These are phyloP conservation scores for Sicyos baderoa DNA, from an alignment of 306 rosid genomes.

Conservation along the genomic window DNA sequence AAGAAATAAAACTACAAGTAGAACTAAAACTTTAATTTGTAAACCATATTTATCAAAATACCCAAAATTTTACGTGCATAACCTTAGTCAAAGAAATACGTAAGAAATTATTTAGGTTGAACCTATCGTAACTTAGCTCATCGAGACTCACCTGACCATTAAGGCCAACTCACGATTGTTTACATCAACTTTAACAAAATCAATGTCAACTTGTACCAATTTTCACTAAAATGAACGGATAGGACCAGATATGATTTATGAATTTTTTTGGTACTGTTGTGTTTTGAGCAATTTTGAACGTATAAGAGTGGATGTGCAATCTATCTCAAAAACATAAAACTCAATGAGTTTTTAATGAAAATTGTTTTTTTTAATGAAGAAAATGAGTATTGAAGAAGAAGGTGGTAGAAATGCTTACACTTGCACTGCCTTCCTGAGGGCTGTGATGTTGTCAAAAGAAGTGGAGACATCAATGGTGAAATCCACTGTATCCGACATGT, in stretches of 20 bases:
- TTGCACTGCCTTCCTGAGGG: slow-evolving; percentile 42
- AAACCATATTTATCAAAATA: neutral
- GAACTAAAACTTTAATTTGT: neutral
- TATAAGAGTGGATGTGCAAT: neutral
- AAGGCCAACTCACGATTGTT: no score
- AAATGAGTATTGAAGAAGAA: neutral
- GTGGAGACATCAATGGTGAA: slow-evolving; percentile 39
- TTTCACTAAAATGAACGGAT: no score
- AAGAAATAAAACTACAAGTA: slow-evolving; percentile 4
- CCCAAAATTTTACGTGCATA: neutral
- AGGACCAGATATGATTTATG: no score
- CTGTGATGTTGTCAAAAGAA: slow-evolving; percentile 29
- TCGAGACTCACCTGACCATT: no score
- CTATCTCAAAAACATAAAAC: neutral
- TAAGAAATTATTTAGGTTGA: no score
- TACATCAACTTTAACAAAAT: no score
- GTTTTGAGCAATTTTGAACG: neutral
- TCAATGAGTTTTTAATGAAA: neutral
- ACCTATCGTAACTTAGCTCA: no score
- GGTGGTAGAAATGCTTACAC: slow-evolving; percentile 23
- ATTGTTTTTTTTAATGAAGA: neutral
- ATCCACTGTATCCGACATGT: slow-evolving; percentile 36
- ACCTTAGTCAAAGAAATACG: no score
- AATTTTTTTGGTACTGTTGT: no score
- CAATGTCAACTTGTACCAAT: no score